Evolutionary conservation across 1,284 basidiomycete genomes (phyloP), one percentile per base, ranked within the genome.

Genomic region (Lentinula novae-zelandiae): DNA sequence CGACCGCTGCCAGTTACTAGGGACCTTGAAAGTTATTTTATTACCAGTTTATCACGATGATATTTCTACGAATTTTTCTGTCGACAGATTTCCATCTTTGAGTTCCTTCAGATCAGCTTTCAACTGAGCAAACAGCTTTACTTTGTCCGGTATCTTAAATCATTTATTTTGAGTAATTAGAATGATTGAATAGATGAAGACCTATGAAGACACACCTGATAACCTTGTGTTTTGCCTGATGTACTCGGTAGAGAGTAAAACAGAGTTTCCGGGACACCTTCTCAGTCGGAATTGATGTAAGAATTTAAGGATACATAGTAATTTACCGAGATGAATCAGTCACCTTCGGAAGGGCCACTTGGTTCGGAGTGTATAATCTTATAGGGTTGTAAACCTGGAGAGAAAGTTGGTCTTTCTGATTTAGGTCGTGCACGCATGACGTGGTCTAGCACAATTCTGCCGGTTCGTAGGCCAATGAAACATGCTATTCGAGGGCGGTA

Each of bases 401-500:
- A 7, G 22, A 62, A 62, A 6, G 1, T 50, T 27, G 54, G 53
- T 44, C 42, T 57, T n/a, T 36, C n/a, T 17, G 27, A 4, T 60
- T 13, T n/a, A 20, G 31, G 31, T 49, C 33, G 60, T 34, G 53
- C 17, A 27, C 56, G 56, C 40, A 49, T 57, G 2, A 56, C 57
- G 34, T 61, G 51, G 17, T 59, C 58, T 13, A 57, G 27, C 5
- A 63, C 57, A 31, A 57, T 48, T 5, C 53, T 8, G 69, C 87
- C 87, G 36, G 92, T 91, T 39, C 79, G 81, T 61, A 90, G 81
- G 0, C 90, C 90, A 4, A 92, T 85, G 67, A 92, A 90, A 65
- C 87, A 89, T 0, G 90, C 79, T 3, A 89, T 74, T 2, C 75
- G 75, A 0, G 90, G 90, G 2, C 78, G 78, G 63, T 78, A 76